Base-by-base conservation (phyloP, 495 filamentous ascomycete species). In the Peziza echinospora region DNA sequence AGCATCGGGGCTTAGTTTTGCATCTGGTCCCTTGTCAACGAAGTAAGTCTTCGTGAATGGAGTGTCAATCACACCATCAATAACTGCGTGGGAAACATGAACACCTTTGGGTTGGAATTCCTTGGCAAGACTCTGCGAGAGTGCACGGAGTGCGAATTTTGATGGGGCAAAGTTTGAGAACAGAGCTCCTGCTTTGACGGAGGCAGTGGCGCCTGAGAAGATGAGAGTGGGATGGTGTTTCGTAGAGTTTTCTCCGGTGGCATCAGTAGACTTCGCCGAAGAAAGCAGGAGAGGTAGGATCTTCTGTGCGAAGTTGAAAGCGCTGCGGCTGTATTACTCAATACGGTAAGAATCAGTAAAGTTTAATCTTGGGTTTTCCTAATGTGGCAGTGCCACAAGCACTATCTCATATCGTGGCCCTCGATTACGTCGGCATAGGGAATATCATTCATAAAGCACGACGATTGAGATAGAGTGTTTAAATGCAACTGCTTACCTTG, bases 61-160 rank as follows among this genome's bases (percentile, higher is more conserved):
- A 41, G 80, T 82, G 63, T 92, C 82, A 64, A 94, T 93, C 13
- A 86, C 72, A 2, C 83, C 84, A 58, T 94, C 85, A 47, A 93
- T 75, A 47, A 93, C 75, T 5, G 76, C 73, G 63, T 93, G 86
- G 5, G 77, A 71, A 4, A 96, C 79, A 62, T 96, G 87, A 7
- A 96, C 72, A 3, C 87, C 86, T 58, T 84, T 70, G 0, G 87
- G 86, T 0, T 80, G 82, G 59, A 91, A 96, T 61, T 96, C 87
- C 47, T 78, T 70, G 0, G 84, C 85, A 24, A 96, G 68, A 25
- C 70, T 75, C 65, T 91, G 84, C 1, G 71, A 67, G 44, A 92
- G 62, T 0, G 82, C 86, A 23, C 87, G 71, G 30, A 78, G 62
- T 2, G 83, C 85, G 58, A 82, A 91, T 61, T 91, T 93, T 40